Base-by-base conservation (phyloP, 176 grass and related monocot species). In the Triticum turgidum region DNA sequence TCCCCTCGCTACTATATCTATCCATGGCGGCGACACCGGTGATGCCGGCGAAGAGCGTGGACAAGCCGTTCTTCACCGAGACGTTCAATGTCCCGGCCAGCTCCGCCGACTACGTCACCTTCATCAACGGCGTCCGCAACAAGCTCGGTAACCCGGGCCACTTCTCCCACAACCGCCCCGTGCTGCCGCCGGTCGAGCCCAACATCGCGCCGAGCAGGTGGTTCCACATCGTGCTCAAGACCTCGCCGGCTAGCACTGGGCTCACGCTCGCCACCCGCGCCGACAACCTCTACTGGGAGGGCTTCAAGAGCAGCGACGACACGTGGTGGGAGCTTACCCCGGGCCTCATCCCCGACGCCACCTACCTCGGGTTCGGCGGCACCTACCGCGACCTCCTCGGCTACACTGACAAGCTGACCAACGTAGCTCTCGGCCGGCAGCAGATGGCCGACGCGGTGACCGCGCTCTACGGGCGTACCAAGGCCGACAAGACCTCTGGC, bases 251-350 rank as follows among this genome's bases (percentile, higher is more conserved):
- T 1, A 0, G 18, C 78, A 14, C 20, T 7, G 56, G 56, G 73
- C 73, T 88, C 27, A 88, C 72, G 12, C 63, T 78, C 3, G 80
- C 73, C 18, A 78, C 64, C 11, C 80, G 64, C 18, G 35, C 80
- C 25, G 86, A 78, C 64, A 88, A 88, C 86, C 80, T 88, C 80
- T 77, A 70, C 73, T 25, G 61, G 20, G 80, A 61, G 86, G 86
- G 73, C 12, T 88, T 88, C 80, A 73, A 0, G 5, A 78, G 80
- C 49, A 1, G 25, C 73, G 64, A 88, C 51, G 49, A 51, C 37
- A 83, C 35, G 9, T 88, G 86, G 80, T 88, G 85, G 85, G 84
- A 86, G 76, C 76, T 86, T 2, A 70, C 22, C 34, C 49, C 2
- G 2, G 49, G 65, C 15, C 9, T 78, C 76, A 61, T 86, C 77